These are phyloP conservation scores for Beauveria bassiana DNA, from an alignment of 2,329 filamentous ascomycete species.

Conservation along the genomic window DNA sequence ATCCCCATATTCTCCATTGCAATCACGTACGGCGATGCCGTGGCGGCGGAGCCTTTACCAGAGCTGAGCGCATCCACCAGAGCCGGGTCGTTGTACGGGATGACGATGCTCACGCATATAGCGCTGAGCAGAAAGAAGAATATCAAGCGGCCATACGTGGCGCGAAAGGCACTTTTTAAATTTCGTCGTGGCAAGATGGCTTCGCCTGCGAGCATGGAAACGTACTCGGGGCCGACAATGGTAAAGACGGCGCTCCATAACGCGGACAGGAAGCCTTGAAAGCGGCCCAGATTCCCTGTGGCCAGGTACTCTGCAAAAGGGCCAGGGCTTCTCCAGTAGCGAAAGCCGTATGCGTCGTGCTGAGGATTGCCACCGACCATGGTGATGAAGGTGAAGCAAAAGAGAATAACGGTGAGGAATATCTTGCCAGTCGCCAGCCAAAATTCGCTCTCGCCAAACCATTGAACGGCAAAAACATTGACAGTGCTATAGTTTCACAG, in stretches of 20 bases:
- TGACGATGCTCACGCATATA: conserved; percentile 28
- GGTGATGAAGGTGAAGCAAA: conserved; percentile 67
- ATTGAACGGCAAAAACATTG: conserved; percentile 58
- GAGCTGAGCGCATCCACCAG: conserved; percentile 42
- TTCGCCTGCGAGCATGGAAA: conserved; percentile 62
- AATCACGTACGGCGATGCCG: conserved; percentile 55
- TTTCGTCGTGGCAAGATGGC: conserved; percentile 53
- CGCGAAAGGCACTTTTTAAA: conserved; percentile 63
- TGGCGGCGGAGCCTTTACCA: conserved; percentile 34
- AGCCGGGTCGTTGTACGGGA: conserved; percentile 56
- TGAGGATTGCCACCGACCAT: conserved; percentile 72
- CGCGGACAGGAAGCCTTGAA: conserved; percentile 61
- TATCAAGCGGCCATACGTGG: conserved; percentile 63
- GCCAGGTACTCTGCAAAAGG: conserved; percentile 47
- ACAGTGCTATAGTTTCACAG: conserved; percentile 32
- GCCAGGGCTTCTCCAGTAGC: conserved; percentile 48
- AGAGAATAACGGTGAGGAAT: conserved; percentile 57
- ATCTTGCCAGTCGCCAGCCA: conserved; percentile 56
- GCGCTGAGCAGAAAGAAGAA: conserved; percentile 62
- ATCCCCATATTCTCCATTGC: conserved; percentile 50
- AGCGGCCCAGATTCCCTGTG: conserved; percentile 54
- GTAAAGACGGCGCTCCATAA: conserved; percentile 57
- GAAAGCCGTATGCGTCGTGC: conserved; percentile 61
- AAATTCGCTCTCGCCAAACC: conserved; percentile 67
- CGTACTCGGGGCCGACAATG: conserved; percentile 59